Percentiles rank a stretch among this genome's conserved stretches.
Evolutionary conservation across 371 early-diverging fungal genomes (phyloP).

Genomic region (Mucor velutinosus): DNA sequence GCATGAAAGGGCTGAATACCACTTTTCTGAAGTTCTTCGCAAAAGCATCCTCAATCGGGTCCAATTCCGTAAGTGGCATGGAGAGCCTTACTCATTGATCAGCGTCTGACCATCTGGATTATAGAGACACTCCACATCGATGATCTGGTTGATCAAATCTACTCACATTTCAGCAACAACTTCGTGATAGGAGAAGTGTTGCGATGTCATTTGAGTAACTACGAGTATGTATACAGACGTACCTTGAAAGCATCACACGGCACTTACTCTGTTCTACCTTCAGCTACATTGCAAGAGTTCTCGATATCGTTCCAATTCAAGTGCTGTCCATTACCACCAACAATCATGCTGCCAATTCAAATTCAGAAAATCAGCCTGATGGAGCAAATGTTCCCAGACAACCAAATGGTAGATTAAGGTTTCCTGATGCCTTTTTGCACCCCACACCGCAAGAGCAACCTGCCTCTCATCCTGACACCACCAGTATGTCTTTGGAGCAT

Average conservation of each 20-base stretch:
- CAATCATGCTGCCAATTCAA: background rate
- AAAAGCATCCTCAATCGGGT: constrained; percentile 61
- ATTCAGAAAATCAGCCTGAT: constrained; percentile 2
- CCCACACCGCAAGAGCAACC: constrained; percentile 28
- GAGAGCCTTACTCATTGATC: too few species aligned
- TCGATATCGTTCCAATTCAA: constrained; percentile 28
- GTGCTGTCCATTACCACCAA: background rate
- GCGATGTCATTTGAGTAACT: constrained; percentile 39
- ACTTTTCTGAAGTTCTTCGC: constrained; percentile 64
- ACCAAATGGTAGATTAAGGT: constrained; percentile 43
- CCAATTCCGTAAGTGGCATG: constrained; percentile 64
- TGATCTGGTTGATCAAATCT: constrained; percentile 50
- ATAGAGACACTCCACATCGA: constrained; percentile 52
- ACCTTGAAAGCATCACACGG: background rate
- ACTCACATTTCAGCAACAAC: constrained; percentile 40
- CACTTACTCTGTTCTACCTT: background rate
- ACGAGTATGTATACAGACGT: constrained; percentile 23
- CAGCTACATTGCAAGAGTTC: constrained; percentile 39
- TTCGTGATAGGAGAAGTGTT: constrained; percentile 48
- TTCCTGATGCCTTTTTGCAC: constrained; percentile 52
- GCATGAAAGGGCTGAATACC: constrained; percentile 54
- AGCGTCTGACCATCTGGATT: background rate
- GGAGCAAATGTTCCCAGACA: constrained; percentile 34
- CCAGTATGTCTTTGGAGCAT: background rate
- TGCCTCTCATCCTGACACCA: background rate